Percentiles rank a stretch among this genome's conserved stretches.
phyloP scores from a whole-genome alignment of 495 filamentous ascomycete genomes.

The Chaetomium cochliodes region DNA sequence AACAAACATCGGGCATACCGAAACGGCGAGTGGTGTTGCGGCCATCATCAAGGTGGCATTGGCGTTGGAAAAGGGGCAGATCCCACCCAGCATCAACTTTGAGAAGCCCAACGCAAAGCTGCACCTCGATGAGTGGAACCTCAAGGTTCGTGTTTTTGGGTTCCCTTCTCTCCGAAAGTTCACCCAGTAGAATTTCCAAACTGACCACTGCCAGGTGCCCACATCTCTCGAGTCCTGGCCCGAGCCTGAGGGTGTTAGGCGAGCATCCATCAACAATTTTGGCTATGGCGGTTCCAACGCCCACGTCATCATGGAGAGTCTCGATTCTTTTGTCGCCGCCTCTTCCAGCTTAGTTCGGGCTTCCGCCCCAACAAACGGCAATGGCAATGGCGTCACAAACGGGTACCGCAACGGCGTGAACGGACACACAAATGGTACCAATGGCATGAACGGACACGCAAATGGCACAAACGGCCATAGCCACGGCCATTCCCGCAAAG shows the following conservation, averaged over 20 bases:
- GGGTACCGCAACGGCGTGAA: background rate
- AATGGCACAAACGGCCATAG: conserved; percentile 12
- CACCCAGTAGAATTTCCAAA: background rate
- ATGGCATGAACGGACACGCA: conserved; percentile 18
- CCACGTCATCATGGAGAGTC: conserved; percentile 30
- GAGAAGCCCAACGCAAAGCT: conserved; percentile 45
- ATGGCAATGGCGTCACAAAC: conserved; percentile 13
- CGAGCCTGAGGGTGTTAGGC: conserved; percentile 17
- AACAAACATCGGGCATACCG: conserved; percentile 47
- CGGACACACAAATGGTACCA: background rate
- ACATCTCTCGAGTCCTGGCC: conserved; percentile 29
- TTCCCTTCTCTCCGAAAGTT: background rate
- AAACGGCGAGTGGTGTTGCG: conserved; percentile 46
- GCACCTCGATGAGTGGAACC: conserved; percentile 39
- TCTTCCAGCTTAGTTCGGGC: background rate
- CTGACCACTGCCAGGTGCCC: conserved; percentile 20
- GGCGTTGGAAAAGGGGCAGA: conserved; percentile 44
- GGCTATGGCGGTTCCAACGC: conserved; percentile 33
- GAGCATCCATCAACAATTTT: conserved; percentile 31
- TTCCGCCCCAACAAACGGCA: background rate
- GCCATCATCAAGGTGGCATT: conserved; percentile 47
- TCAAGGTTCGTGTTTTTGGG: conserved; percentile 28
- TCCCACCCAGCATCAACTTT: conserved; percentile 46
- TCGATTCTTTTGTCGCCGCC: conserved; percentile 19
- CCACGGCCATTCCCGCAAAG: background rate